Evolutionary conservation across 495 filamentous ascomycete genomes (phyloP).

Genomic region (Elasticomyces elasticus): DNA sequence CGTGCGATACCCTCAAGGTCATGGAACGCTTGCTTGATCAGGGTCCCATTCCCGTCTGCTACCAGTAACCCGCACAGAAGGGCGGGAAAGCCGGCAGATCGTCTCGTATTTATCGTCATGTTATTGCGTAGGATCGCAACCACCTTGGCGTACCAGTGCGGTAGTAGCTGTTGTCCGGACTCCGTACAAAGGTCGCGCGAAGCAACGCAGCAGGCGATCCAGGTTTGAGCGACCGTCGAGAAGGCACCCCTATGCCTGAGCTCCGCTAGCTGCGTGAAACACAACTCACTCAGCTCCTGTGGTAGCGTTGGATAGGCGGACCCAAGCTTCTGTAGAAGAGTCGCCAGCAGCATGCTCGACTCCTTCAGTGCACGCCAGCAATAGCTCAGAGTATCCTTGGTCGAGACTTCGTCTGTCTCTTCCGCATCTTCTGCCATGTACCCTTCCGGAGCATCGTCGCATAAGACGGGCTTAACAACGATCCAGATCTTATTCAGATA

Average conservation of each 20-base stretch:
- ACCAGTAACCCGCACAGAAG: conserved; percentile 67
- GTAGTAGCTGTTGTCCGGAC: conserved; percentile 36
- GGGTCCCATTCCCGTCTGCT: conserved; percentile 38
- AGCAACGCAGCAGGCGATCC: conserved; percentile 60
- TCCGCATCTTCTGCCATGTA: conserved; percentile 66
- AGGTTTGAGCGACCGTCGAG: conserved; percentile 82
- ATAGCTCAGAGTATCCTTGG: conserved; percentile 84
- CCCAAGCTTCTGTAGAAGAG: conserved; percentile 35
- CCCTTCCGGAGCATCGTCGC: conserved; percentile 85
- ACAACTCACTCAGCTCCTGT: conserved; percentile 51
- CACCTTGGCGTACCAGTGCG: conserved; percentile 53
- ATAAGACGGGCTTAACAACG: conserved; percentile 63
- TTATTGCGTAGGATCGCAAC: conserved; percentile 48
- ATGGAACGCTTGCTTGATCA: conserved; percentile 42
- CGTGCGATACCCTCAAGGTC: conserved; percentile 51
- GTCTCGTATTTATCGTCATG: conserved; percentile 67
- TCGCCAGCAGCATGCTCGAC: conserved; percentile 57
- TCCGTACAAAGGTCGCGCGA: conserved; percentile 35
- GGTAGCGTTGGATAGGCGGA: background rate
- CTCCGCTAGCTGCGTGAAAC: conserved; percentile 70
- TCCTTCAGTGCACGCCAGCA: conserved; percentile 89
- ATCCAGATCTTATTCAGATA: conserved; percentile 60
- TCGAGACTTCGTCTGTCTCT: conserved; percentile 53
- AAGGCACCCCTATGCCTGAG: conserved; percentile 90
- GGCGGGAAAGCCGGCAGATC: conserved; percentile 85